Percentiles rank a stretch among this genome's conserved stretches.
These are phyloP conservation scores for Termitomyces sp. DNA, from an alignment of 768 basidiomycete species.

Conservation along the genomic window DNA sequence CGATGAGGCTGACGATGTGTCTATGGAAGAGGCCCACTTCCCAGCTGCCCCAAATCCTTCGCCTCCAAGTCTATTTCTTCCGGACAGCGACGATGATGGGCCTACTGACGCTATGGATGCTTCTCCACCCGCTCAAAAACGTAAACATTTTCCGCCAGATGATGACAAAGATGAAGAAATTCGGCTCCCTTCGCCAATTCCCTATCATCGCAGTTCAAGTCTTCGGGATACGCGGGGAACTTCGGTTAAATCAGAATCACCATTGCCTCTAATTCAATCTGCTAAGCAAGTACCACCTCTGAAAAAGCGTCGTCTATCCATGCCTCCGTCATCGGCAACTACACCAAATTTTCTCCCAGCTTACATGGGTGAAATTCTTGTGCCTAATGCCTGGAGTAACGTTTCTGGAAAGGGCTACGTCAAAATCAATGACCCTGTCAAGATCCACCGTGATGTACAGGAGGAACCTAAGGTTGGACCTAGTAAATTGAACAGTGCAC, in stretches of 20 bases:
- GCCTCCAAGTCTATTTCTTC: constrained; percentile 26
- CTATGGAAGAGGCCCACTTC: constrained; percentile 10
- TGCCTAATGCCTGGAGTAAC: constrained; percentile 76
- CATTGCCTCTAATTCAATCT: constrained; percentile 6
- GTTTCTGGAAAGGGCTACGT: constrained; percentile 69
- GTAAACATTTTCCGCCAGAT: constrained; percentile 10
- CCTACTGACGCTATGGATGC: neutral
- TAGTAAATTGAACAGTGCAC: constrained; percentile 23
- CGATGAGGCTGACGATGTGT: constrained; percentile 35
- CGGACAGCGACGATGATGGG: constrained; percentile 29
- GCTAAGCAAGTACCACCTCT: constrained; percentile 24
- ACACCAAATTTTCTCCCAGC: constrained; percentile 21
- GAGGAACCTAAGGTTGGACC: constrained; percentile 24
- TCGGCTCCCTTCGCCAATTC: constrained; percentile 20
- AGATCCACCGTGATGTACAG: constrained; percentile 48
- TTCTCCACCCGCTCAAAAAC: constrained; percentile 12
- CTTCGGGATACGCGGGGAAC: constrained; percentile 32
- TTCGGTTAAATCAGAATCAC: constrained; percentile 2
- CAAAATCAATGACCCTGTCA: constrained; percentile 53
- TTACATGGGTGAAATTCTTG: constrained; percentile 65
- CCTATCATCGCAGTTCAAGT: constrained; percentile 31
- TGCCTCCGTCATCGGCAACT: constrained; percentile 14
- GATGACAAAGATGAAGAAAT: constrained; percentile 10
- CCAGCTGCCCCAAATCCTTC: constrained; percentile 12
- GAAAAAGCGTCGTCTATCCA: constrained; percentile 50